A percentile compares a stretch with the other conserved stretches of the same genome.
phyloP scores from a whole-genome alignment of 148 eudicot species.

The Diospyros kaki region DNA sequence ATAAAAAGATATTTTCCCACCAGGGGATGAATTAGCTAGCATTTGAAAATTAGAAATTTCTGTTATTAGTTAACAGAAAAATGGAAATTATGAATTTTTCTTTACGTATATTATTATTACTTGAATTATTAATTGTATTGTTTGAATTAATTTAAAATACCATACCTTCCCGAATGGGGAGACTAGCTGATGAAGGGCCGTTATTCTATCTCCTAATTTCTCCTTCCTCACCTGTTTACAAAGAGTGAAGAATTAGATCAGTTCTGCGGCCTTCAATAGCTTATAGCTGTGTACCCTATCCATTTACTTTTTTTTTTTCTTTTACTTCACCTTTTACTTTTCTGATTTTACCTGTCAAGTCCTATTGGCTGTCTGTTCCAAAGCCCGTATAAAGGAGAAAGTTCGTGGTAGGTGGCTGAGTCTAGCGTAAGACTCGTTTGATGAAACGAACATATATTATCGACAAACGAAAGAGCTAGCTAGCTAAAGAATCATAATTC shows the following conservation, averaged over 20 bases:
- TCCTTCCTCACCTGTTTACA: slow-evolving; percentile 72
- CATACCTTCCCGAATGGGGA: slow-evolving; percentile 90
- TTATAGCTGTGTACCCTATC: background rate
- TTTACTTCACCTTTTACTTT: too few relatives aligned
- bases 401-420: too few relatives aligned
- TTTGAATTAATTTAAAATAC: background rate
- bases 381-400: too few relatives aligned
- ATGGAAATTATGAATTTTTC: too few relatives aligned
- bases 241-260: background rate
- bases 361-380: too few relatives aligned
- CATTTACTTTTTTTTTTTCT: background rate
- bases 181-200: slow-evolving; percentile 83
- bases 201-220: slow-evolving; percentile 78
- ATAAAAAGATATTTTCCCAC: slow-evolving; percentile 13
- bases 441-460: slow-evolving; percentile 3
- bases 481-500: slow-evolving; percentile 36
- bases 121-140: background rate
- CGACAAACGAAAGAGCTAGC: background rate
- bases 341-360: too few relatives aligned
- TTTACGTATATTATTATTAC: background rate
- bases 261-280: slow-evolving; percentile 11
- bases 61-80: too few relatives aligned
- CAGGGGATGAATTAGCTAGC: background rate
- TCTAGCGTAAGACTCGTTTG: slow-evolving; percentile 5
- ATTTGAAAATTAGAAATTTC: too few relatives aligned